Percentiles rank a stretch among this genome's conserved stretches.
phyloP scores from a whole-genome alignment of 225 moss, liverwort and hornwort species.

The Bryum argenteum region DNA sequence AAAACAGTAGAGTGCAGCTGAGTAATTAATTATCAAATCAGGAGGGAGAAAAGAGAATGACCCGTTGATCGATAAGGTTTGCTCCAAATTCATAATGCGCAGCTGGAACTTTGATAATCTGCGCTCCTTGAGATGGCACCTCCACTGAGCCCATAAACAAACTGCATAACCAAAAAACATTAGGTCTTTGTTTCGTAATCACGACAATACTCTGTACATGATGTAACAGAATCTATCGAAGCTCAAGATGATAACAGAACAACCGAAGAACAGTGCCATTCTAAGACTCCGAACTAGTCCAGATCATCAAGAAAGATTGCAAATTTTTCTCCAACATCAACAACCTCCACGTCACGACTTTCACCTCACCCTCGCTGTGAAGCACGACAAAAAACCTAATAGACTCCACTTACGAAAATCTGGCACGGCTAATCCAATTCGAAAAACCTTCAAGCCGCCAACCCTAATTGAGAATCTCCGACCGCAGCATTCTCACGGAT shows the following conservation, averaged over 20 bases:
- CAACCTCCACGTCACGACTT: constrained; percentile 1
- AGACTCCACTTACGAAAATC: not conserved
- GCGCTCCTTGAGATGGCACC: constrained; percentile 95
- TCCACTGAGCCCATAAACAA: constrained; percentile 99
- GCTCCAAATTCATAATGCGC: constrained; percentile 99
- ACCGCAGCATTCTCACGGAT: constrained; percentile 19
- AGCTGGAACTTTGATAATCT: constrained; percentile 97
- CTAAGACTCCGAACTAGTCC: not conserved
- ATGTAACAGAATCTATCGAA: not conserved
- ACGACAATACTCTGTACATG: not conserved
- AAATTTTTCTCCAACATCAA: not conserved
- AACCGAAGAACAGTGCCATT: no score
- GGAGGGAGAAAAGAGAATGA: constrained; percentile 28
- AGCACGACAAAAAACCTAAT: not conserved
- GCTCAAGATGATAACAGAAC: no score
- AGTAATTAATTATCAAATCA: not conserved
- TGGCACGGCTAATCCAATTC: constrained; percentile 8
- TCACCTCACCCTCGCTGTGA: not conserved
- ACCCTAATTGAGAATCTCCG: constrained; percentile 18
- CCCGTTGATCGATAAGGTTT: constrained; percentile 91
- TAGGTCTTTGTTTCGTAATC: not conserved
- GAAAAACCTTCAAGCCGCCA: not conserved
- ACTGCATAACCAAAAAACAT: constrained; percentile 49
- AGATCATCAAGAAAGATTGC: not conserved
- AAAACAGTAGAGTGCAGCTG: not conserved